Evolutionary conservation across 1,284 basidiomycete genomes (phyloP).

Genomic region (Sanghuangporus weigelae): DNA sequence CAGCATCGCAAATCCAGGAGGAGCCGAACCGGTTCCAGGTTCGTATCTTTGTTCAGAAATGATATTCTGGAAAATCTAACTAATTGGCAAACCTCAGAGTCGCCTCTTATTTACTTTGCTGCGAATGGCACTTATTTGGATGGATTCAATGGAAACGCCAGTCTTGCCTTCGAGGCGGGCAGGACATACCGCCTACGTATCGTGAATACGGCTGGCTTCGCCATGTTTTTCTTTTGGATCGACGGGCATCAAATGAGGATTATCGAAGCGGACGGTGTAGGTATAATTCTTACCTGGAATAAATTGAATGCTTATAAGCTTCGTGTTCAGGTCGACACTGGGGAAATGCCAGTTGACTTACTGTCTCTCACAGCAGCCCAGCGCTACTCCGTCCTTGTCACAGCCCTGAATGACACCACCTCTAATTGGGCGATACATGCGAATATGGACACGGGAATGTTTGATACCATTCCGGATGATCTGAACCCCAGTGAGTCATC

Average conservation of each 20-base stretch:
- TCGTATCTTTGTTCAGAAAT: slow-evolving; percentile 18
- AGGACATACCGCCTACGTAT: slow-evolving; percentile 75
- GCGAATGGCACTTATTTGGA: slow-evolving; percentile 69
- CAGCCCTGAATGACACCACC: slow-evolving; percentile 79
- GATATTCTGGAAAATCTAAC: background rate
- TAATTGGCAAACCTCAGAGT: slow-evolving; percentile 41
- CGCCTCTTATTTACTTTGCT: slow-evolving; percentile 80
- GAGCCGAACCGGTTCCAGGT: slow-evolving; percentile 86
- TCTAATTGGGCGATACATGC: slow-evolving; percentile 88
- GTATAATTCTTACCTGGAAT: slow-evolving; percentile 24
- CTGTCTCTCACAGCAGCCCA: slow-evolving; percentile 82
- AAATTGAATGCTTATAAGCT: too few relatives aligned
- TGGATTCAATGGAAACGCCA: slow-evolving; percentile 85
- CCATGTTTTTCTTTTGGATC: slow-evolving; percentile 82
- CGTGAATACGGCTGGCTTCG: slow-evolving; percentile 73
- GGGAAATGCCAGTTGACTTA: slow-evolving; percentile 65
- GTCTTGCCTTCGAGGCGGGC: slow-evolving; percentile 78
- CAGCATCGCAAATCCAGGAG: slow-evolving; percentile 70
- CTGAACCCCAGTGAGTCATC: slow-evolving; percentile 67
- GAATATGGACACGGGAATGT: slow-evolving; percentile 86
- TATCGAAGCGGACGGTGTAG: slow-evolving; percentile 84
- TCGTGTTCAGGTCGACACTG: slow-evolving; percentile 58
- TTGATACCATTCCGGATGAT: slow-evolving; percentile 68
- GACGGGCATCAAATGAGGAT: slow-evolving; percentile 90
- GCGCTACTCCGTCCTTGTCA: slow-evolving; percentile 90